Evolutionary conservation across 805 yeast genomes (phyloP), one percentile per base, ranked within the genome.

Genomic region (Nakazawaea siamensis): DNA sequence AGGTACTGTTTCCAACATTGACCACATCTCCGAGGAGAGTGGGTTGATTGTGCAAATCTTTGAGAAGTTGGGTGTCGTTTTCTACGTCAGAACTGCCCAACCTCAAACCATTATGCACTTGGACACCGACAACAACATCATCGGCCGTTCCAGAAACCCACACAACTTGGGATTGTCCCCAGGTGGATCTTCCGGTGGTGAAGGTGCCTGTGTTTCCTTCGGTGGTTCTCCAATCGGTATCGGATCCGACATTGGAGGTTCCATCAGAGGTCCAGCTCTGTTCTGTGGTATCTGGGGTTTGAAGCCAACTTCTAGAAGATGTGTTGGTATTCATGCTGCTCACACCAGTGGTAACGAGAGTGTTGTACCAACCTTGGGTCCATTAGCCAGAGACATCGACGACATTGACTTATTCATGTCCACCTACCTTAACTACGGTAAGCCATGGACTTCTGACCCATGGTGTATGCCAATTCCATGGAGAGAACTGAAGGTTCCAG

Each of bases 101-200:
- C 86, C 86, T 4, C 85, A 77, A 50, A 62, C 76, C 3, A 57
- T 79, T 51, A 79, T 79, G 86, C 84, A 78, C 45, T 57, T 75
- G 49, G 80, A 76, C 51, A 70, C 82, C 17, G 58, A 63, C 47
- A 76, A 76, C 52, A 72, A 73, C 55, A 63, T 78, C 47, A 66
- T 62, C 29, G 84, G 83, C 5, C 60, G 73, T 43, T 64, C 81
- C 5, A 60, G 70, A 49, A 78, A 78, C 49, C 72, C 82, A 1
- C 56, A 60, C 54, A 78, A 79, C 44, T 60, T 76, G 25, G 55
- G 64, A 18, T 59, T 76, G 39, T 69, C 80, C 14, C 66, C 80
- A 2, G 85, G 86, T 43, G 86, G 86, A n/a, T 73, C 81, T 1
- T 73, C 82, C 3, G 79, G 81, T 26, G 86, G 86, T 41, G 86